phyloP scores from a whole-genome alignment of 805 yeast species.

The Jamesozyma rosinii region DNA sequence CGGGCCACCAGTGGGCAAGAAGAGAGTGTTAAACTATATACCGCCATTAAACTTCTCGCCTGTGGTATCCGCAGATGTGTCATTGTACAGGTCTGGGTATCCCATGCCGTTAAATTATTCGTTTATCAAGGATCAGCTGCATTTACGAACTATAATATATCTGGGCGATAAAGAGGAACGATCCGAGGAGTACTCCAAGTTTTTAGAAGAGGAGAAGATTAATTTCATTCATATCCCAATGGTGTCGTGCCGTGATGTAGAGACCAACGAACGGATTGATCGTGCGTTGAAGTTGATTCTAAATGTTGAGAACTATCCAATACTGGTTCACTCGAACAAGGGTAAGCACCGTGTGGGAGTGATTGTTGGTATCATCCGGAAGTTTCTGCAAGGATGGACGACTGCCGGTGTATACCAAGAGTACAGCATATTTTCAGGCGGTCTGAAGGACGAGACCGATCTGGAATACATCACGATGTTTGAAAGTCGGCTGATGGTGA shows the following conservation, averaged over 20 bases:
- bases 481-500: constrained; percentile 49
- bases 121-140: constrained; percentile 56
- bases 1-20: no score
- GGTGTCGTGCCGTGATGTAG: constrained; percentile 70
- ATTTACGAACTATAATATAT: constrained; percentile 71
- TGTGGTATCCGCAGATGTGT: constrained; percentile 56
- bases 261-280: constrained; percentile 48
- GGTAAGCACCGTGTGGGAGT: constrained; percentile 97
- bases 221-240: constrained; percentile 51
- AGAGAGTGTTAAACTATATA: constrained; percentile 35
- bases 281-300: constrained; percentile 48
- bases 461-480: constrained; percentile 82
- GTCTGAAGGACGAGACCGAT: constrained; percentile 79
- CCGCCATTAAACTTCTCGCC: constrained; percentile 90
- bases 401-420: constrained; percentile 89
- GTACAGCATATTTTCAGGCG: constrained; percentile 84
- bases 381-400: constrained; percentile 85
- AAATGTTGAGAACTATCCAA: constrained; percentile 69
- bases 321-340: constrained; percentile 84
- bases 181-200: constrained; percentile 49
- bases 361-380: constrained; percentile 82
- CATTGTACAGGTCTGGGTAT: constrained; percentile 84
- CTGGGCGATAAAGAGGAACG: constrained; percentile 64
- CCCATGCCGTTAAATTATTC: constrained; percentile 81
- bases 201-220: constrained; percentile 51